Base-by-base conservation (phyloP, 1,139 yeast genomes). In the Scheffersomyces quercinus region DNA sequence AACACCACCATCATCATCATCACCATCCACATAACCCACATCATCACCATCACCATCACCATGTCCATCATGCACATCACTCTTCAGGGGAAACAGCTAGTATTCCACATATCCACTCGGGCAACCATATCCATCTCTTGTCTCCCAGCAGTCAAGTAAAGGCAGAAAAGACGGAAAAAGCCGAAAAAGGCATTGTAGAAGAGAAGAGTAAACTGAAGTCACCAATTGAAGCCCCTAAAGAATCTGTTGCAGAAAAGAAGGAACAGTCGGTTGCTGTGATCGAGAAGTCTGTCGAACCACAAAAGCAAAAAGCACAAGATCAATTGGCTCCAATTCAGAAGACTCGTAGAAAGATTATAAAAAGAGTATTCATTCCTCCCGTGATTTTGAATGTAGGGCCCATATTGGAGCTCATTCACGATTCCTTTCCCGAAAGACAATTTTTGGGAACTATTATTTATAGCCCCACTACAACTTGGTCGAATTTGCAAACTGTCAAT, bases 371-470 rank as follows among this genome's bases (percentile, higher is more conserved):
- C 35, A 24, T 15, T 31, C 35, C 16, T n/a, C 64, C 61, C 3
- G 46, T 48, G 4, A 58, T 58, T 0, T 68, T 83, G 13, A 61
- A 73, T 48, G 78, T 70, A 44, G 51, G 58, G 12, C 77, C 76
- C 32, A 82, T 81, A 1, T 50, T 73, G 0, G 72, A 69, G n/a
- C 59, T 72, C 9, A 71, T 83, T 1, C 53, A 65, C 8, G 67
- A 69, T 40, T 73, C 77, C 32, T 72, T 66, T 47, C 75, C 76
- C 35, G 70, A 76, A 10, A 67, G 86, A 36, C 71, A 64, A 35
- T 75, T 75, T 44, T 64, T 88, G 30, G 93, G 93, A 0, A 73
- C 83, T 1, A 62, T 86, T 3, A 64, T 84, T 0, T 88, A 88
- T 59, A 72, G 70, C 35, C 83, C 86, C 1, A 69, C 77, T 10